These are phyloP conservation scores for Beauveria australis DNA, from an alignment of 2,329 filamentous ascomycete species.

Conservation along the genomic window DNA sequence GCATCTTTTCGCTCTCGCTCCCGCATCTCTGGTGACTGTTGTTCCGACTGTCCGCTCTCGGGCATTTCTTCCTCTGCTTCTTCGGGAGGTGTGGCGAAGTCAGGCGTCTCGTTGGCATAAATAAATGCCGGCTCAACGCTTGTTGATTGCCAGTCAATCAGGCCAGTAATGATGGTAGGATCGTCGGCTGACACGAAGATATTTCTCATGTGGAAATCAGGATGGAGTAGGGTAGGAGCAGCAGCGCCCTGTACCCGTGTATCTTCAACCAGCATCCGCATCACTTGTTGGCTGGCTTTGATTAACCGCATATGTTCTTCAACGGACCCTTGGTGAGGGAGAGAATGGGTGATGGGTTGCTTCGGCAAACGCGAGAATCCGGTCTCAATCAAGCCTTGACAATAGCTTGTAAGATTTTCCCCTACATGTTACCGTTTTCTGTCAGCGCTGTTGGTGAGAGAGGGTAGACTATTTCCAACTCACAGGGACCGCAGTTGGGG, in stretches of 20 bases:
- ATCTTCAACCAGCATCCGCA: not conserved
- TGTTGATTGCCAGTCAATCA: slow-evolving; percentile 1
- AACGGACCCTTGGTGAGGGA: not conserved
- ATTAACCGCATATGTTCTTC: not conserved
- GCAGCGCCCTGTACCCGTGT: not conserved
- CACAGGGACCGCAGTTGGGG: not conserved
- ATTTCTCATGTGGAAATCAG: not conserved
- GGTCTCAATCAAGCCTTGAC: not conserved
- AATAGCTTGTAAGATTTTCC: not conserved
- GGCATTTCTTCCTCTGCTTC: not conserved
- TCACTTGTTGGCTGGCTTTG: not conserved
- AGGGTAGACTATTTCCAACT: not conserved
- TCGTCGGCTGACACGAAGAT: not conserved
- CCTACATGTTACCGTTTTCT: not conserved
- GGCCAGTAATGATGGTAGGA: not conserved
- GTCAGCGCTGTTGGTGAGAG: not conserved
- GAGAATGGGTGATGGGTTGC: not conserved
- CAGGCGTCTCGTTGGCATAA: not conserved
- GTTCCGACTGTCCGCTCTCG: not conserved
- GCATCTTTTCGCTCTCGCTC: not conserved
- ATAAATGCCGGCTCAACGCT: not conserved
- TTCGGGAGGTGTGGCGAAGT: not conserved
- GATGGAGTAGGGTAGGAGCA: not conserved
- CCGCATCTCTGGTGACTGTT: not conserved
- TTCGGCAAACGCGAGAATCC: not conserved